A percentile compares a stretch with the other conserved stretches of the same genome.
Conservation (phyloP, 306 rosid species). For the Cajanus cajan region DNA sequence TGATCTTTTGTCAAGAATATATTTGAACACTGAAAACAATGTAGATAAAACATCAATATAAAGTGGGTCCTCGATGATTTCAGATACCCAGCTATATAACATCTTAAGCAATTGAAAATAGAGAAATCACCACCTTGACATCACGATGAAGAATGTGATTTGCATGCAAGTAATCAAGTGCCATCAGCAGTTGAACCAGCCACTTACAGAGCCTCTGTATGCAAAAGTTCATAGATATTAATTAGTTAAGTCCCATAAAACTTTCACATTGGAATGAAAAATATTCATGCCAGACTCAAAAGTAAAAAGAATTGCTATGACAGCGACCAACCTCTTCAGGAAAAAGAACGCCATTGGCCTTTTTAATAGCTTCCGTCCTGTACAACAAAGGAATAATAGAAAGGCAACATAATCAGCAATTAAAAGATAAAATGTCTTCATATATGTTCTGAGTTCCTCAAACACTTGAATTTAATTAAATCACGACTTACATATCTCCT, state of each 20-base stretch:
- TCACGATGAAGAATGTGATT: constrained; percentile 97
- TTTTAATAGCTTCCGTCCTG: constrained; percentile 92
- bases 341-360: constrained; percentile 67
- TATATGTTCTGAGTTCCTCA: not conserved
- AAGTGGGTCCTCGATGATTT: not conserved
- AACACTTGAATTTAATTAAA: constrained; percentile 16
- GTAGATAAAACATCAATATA: constrained; percentile 15
- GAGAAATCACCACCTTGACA: constrained; percentile 68
- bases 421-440: not conserved
- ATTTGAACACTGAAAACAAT: constrained; percentile 80
- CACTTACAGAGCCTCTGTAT: constrained; percentile 85
- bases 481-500: constrained; percentile 83
- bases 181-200: constrained; percentile 96
- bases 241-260: not conserved
- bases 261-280: constrained; percentile 19
- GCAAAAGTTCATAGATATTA: constrained; percentile 5
- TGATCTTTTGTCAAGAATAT: constrained; percentile 94
- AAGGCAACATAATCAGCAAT: constrained; percentile 12
- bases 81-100: constrained; percentile 19
- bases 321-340: constrained; percentile 72
- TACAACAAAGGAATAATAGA: constrained; percentile 5
- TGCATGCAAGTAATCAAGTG: constrained; percentile 88
- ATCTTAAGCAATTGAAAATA: constrained; percentile 5
- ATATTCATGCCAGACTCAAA: not conserved
- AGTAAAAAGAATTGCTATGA: not conserved